Conservation (phyloP, 1,139 yeast species). For the Diutina neorugosa region DNA sequence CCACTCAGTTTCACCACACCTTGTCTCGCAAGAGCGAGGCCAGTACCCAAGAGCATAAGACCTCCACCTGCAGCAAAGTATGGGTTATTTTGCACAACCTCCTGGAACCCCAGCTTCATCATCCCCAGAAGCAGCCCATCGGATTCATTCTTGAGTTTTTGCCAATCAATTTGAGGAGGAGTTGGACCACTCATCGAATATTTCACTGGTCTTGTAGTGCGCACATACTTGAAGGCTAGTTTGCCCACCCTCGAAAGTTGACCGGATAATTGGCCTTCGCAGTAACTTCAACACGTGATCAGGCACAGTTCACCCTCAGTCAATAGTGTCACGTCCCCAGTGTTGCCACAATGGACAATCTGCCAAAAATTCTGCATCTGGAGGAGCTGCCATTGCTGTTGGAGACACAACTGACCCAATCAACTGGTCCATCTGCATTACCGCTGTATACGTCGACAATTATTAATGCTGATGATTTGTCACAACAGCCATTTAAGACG, state of each 20-base stretch:
- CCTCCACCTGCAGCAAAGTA: conserved; percentile 98
- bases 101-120: conserved; percentile 30
- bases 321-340: not conserved
- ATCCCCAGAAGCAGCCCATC: conserved; percentile 28
- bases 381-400: not conserved
- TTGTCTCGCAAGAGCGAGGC: conserved; percentile 65
- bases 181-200: not conserved
- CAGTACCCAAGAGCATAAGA: conserved; percentile 84
- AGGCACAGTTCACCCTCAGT: not conserved
- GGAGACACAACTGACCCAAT: not conserved
- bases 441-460: not conserved
- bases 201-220: not conserved
- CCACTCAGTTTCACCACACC: conserved; percentile 54
- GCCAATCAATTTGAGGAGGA: conserved; percentile 17
- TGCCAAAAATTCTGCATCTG: not conserved
- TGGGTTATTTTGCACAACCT: conserved; percentile 63
- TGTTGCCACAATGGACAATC: not conserved
- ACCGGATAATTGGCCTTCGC: not conserved
- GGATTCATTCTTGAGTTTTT: conserved; percentile 22
- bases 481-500: conserved; percentile 40
- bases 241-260: not conserved
- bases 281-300: not conserved
- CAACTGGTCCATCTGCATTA: not conserved
- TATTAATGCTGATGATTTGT: conserved; percentile 3
- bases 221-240: not conserved